A percentile compares a stretch with the other conserved stretches of the same genome.
Evolutionary conservation across 2,329 filamentous ascomycete genomes (phyloP).

Genomic region (Neonectria punicea): DNA sequence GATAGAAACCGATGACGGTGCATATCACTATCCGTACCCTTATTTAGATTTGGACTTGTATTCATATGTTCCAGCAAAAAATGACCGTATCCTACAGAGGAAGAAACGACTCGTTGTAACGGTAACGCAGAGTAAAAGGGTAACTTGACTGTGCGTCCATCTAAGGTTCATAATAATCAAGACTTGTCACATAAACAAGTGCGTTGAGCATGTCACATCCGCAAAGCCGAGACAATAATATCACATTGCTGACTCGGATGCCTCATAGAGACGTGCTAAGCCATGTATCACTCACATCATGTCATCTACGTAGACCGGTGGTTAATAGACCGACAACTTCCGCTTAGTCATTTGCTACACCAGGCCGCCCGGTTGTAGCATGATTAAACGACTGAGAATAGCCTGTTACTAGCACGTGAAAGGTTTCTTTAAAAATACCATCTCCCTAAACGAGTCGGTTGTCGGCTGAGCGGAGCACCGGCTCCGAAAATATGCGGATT

Average conservation of each 20-base stretch:
- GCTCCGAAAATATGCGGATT: background rate
- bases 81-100: no score
- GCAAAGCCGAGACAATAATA: background rate
- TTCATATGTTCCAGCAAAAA: no score
- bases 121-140: no score
- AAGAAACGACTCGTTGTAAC: no score
- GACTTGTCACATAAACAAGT: background rate
- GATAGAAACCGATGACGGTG: no score
- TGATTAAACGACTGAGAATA: background rate
- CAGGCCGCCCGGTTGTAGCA: background rate
- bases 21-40: no score
- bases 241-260: background rate
- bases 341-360: background rate
- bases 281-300: background rate
- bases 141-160: no score
- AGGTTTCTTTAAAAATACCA: no score
- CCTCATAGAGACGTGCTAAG: background rate
- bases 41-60: no score
- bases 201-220: background rate
- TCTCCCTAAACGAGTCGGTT: background rate
- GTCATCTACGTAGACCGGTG: background rate
- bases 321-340: background rate
- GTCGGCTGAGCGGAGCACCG: background rate
- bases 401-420: background rate
- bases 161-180: no score